Evolutionary conservation across 495 filamentous ascomycete genomes (phyloP), one percentile per base, ranked within the genome.

Genomic region (Cryomyces antarcticus): DNA sequence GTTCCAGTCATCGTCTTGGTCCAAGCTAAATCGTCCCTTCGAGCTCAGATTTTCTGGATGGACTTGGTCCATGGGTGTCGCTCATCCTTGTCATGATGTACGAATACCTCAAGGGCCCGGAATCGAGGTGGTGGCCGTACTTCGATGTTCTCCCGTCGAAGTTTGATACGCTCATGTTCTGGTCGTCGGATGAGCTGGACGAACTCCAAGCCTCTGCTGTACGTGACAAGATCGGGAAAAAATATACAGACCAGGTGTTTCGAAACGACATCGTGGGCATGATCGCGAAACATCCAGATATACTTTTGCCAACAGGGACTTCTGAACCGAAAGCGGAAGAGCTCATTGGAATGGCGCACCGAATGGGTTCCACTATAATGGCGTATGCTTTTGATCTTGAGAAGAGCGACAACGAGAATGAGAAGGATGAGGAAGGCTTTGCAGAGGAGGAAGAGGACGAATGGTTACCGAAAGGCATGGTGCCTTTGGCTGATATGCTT

Each of bases 121-220:
- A 62, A 1, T 89, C 84, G 1, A 55, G 52, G 31, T 96, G 86
- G 87, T 69, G 69, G 27, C 72, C 75, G 0, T 96, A 96, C 62
- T 72, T 94, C 47, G 66, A 70, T n/a, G 64, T 95, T 35, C 65
- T 96, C 9, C 88, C 86, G 0, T 52, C 54, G n/a, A 54, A 68
- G 13, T 92, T 96, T 48, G 70, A 93, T 57, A 93, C 83, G 2
- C 66, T 89, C 49, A 92, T 94, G 73, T 95, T 87, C 62, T 96
- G 88, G 88, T 70, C 76, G 2, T 54, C 67, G 5, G 55, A 61
- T 0, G 85, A 94, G 58, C 62, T 94, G 11, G 56, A 60, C 3
- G 69, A 81, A 49, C 70, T 95, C 17, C 80, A 86, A 58, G 82
- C 73, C 12, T 85, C 81, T 50, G 71, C 79, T 4, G 73, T 94